phyloP scores from a whole-genome alignment of 2,329 filamentous ascomycete species.

The Colletotrichum neosansevieriae region DNA sequence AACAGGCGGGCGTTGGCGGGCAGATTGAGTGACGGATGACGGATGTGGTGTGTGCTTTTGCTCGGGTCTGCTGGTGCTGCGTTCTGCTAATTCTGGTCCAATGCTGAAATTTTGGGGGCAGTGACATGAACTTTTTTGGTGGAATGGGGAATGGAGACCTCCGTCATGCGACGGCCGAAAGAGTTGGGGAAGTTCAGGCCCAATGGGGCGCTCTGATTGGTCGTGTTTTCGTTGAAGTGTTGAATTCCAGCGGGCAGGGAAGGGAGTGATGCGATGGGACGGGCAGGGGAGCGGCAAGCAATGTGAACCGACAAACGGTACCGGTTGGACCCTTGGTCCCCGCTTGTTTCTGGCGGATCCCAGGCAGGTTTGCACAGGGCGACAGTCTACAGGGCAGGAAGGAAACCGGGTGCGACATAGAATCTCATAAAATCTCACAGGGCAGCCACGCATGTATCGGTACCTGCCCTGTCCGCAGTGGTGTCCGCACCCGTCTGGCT shows the following conservation, averaged over 20 bases:
- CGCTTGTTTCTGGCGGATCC: constrained; percentile 31
- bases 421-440: neutral
- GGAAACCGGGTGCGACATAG: neutral
- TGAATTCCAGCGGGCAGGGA: constrained; percentile 42
- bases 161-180: constrained; percentile 43
- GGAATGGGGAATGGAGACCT: constrained; percentile 41
- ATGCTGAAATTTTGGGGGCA: constrained; percentile 3
- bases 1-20: constrained; percentile 17
- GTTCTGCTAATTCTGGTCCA: neutral
- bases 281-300: constrained; percentile 28
- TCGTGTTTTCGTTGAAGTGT: constrained; percentile 45
- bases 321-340: constrained; percentile 33
- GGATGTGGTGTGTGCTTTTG: neutral
- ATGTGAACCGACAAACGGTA: constrained; percentile 28
- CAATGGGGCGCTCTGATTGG: constrained; percentile 31
- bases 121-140: constrained; percentile 16
- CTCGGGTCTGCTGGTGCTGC: neutral
- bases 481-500: constrained; percentile 1
- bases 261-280: constrained; percentile 35
- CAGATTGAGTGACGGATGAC: constrained; percentile 23
- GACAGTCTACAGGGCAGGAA: neutral
- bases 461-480: constrained; percentile 18
- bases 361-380: constrained; percentile 2
- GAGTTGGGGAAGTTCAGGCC: constrained; percentile 47
- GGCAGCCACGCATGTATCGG: constrained; percentile 21